A percentile compares a stretch with the other conserved stretches of the same genome.
phyloP scores from a whole-genome alignment of 2,329 filamentous ascomycete genomes.

The Ilyonectria destructans region DNA sequence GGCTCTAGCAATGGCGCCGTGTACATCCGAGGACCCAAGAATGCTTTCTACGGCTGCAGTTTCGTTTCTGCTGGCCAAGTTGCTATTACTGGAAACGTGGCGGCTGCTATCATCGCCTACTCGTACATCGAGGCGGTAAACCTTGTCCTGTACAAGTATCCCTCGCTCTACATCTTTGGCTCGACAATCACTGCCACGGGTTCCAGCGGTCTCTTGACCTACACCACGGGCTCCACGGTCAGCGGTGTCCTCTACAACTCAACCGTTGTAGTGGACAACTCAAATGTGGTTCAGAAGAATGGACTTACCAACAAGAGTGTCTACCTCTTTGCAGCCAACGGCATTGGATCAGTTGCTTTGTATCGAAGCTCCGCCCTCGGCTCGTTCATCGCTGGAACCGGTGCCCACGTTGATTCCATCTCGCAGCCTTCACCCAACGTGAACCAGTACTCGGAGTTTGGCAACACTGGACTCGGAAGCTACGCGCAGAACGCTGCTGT shows the following conservation, averaged over 20 bases:
- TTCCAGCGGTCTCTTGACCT: conserved; percentile 51
- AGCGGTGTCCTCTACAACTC: conserved; percentile 55
- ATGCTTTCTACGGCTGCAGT: conserved; percentile 58
- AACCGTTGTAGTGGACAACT: conserved; percentile 59
- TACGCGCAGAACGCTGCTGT: conserved; percentile 55
- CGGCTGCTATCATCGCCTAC: conserved; percentile 59
- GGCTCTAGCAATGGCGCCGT: conserved; percentile 22
- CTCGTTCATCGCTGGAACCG: conserved; percentile 56
- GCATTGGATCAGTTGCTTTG: conserved; percentile 57
- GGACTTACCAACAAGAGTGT: conserved; percentile 56
- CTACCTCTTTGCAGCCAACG: conserved; percentile 61
- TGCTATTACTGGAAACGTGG: conserved; percentile 48
- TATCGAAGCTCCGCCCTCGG: conserved; percentile 59
- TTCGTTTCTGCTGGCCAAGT: conserved; percentile 57
- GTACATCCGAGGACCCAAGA: conserved; percentile 34
- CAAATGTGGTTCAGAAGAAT: conserved; percentile 52
- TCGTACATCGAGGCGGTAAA: conserved; percentile 62
- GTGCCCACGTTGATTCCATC: conserved; percentile 50
- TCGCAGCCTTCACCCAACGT: conserved; percentile 53
- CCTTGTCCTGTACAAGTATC: conserved; percentile 60
- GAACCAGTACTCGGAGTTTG: conserved; percentile 60
- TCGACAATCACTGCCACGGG: conserved; percentile 60
- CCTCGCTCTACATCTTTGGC: conserved; percentile 60
- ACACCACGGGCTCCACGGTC: conserved; percentile 55
- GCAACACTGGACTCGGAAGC: conserved; percentile 58